A percentile compares a stretch with the other conserved stretches of the same genome.
Evolutionary conservation across 352 stramenopile species (phyloP).

Genomic region (Globisporangium carolinianum): DNA sequence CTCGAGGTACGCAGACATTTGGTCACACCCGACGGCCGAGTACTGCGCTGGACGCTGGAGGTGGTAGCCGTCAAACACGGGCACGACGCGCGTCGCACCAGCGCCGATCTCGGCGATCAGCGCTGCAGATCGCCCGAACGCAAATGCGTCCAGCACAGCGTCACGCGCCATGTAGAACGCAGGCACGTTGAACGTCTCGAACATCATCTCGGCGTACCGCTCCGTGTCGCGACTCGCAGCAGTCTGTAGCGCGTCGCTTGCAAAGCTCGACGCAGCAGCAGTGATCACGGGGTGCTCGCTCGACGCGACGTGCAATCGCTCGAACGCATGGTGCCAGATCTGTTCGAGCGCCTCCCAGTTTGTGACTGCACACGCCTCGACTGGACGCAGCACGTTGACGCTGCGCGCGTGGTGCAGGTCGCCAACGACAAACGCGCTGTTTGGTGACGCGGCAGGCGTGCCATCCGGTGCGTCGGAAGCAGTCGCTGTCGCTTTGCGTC

Average conservation of each 20-base stretch:
- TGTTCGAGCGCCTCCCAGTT: constrained; percentile 87
- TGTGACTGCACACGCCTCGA: constrained; percentile 49
- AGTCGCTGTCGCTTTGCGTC: constrained; percentile 11
- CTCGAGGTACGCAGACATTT: constrained; percentile 62
- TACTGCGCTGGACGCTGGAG: constrained; percentile 72
- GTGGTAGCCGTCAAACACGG: constrained; percentile 89
- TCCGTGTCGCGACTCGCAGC: constrained; percentile 49
- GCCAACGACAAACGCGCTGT: constrained; percentile 27
- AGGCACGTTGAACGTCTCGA: constrained; percentile 87
- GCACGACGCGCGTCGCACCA: constrained; percentile 77
- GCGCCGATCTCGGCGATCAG: constrained; percentile 88
- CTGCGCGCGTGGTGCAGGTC: constrained; percentile 52
- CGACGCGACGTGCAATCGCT: constrained; percentile 55
- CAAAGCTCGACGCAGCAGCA: constrained; percentile 65
- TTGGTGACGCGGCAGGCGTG: not conserved
- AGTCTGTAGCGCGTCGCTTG: constrained; percentile 56
- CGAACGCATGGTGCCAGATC: constrained; percentile 75
- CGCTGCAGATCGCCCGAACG: constrained; percentile 81
- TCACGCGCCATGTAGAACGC: constrained; percentile 89
- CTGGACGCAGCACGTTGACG: constrained; percentile 47
- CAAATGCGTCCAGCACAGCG: constrained; percentile 87
- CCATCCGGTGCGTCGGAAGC: not conserved
- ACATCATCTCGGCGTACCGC: constrained; percentile 89
- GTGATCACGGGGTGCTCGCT: constrained; percentile 75
- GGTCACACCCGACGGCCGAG: constrained; percentile 67